These are phyloP conservation scores for Astrephomene gubernaculifera DNA, from an alignment of 139 green algal genomes.

Conservation along the genomic window DNA sequence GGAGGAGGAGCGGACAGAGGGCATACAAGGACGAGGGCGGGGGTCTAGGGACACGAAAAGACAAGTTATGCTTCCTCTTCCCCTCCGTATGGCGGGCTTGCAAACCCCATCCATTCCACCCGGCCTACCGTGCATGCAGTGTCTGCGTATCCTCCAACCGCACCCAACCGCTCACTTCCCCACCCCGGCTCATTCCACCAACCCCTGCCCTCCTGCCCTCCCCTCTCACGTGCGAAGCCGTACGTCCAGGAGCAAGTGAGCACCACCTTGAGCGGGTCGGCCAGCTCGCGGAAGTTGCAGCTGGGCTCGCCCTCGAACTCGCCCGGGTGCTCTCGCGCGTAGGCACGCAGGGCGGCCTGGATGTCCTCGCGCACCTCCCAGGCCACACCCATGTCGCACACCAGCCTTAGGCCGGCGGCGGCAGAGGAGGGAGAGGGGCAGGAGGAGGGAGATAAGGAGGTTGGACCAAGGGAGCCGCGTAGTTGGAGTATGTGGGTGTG, in stretches of 20 bases:
- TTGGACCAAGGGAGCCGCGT: not conserved
- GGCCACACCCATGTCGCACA: constrained; percentile 32
- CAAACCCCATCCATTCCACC: too few relatives aligned
- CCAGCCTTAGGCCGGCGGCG: constrained; percentile 18
- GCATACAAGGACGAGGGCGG: too few relatives aligned
- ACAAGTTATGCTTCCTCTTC: too few relatives aligned
- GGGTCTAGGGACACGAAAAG: too few relatives aligned
- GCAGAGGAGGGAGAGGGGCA: not conserved
- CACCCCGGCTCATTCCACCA: not conserved
- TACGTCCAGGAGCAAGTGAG: constrained; percentile 27
- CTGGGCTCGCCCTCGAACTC: constrained; percentile 34
- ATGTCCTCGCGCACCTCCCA: constrained; percentile 36
- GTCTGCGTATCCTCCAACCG: too few relatives aligned
- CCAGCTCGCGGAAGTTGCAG: constrained; percentile 35
- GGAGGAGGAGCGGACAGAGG: too few relatives aligned
- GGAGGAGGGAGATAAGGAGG: not conserved
- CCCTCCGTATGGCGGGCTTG: too few relatives aligned
- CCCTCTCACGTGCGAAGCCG: constrained; percentile 25
- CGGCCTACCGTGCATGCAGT: too few relatives aligned
- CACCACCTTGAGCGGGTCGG: constrained; percentile 31
- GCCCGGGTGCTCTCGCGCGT: constrained; percentile 18
- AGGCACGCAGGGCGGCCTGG: not conserved
- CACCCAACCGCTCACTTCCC: too few relatives aligned
- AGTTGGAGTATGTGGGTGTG: too few relatives aligned
- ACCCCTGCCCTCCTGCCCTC: not conserved